Conservation (phyloP, 2,329 filamentous ascomycete species). For the Chaetomium globosum region DNA sequence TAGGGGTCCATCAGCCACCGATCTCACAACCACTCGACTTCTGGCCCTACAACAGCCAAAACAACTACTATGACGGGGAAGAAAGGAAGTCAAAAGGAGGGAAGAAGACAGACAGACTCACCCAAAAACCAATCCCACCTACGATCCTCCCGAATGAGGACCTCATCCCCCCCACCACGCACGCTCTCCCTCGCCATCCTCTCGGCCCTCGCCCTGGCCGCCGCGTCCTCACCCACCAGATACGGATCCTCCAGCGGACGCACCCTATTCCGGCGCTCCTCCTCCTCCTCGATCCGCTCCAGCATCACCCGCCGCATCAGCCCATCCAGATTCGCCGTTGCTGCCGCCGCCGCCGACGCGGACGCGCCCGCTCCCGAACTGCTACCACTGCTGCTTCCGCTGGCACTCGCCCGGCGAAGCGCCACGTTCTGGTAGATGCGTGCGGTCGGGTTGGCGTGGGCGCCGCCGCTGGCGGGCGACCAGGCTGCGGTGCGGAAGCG, state of each 20-base stretch:
- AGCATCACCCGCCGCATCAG: slow-evolving; percentile 41
- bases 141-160: slow-evolving; percentile 59
- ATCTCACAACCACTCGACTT: not conserved
- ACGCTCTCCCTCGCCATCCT: slow-evolving; percentile 61
- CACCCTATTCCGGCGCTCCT: slow-evolving; percentile 36
- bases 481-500: slow-evolving; percentile 62
- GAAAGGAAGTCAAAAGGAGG: not conserved
- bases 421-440: slow-evolving; percentile 67
- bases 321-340: slow-evolving; percentile 35
- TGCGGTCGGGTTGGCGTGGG: slow-evolving; percentile 56
- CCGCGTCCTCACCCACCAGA: slow-evolving; percentile 67
- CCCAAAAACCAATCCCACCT: slow-evolving; percentile 65
- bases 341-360: not conserved
- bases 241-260: slow-evolving; percentile 67
- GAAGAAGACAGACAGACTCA: slow-evolving; percentile 42
- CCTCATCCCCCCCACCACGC: slow-evolving; percentile 50
- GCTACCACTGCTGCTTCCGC: slow-evolving; percentile 40
- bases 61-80: not conserved
- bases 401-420: slow-evolving; percentile 58
- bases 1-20: not conserved
- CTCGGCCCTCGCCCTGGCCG: slow-evolving; percentile 58
- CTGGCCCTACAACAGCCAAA: no score
- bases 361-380: slow-evolving; percentile 17
- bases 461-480: slow-evolving; percentile 55
- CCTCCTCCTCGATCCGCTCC: slow-evolving; percentile 46